Evolutionary conservation across 805 yeast species (phyloP), one percentile per base, ranked within the genome.

Genomic region (Suhomyces faveliae): DNA sequence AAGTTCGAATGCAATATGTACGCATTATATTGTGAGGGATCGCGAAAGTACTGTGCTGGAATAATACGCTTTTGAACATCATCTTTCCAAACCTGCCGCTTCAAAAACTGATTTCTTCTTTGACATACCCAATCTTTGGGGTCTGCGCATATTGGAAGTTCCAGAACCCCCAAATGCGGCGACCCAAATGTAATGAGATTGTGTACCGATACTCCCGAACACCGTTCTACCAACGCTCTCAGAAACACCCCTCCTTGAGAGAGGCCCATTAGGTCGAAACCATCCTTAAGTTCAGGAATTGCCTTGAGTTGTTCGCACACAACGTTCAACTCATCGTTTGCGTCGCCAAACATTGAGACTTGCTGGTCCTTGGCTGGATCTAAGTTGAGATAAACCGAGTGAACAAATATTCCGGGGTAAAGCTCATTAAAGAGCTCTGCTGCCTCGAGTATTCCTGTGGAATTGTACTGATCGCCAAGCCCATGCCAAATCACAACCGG

Each of bases 401-500:
- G 80, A 1, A 84, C 73, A 44, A 63, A 73, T 0, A 77, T 62
- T 0, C 68, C 78, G 0, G 90, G 89, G 43, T 76, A 61, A 2
- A 66, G 61, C 6, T 69, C 65, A 15, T 67, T 57, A 6, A 86
- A 65, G 1, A 77, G 48, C 0, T 69, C 70, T 4, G 66, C 63
- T 1, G 77, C 78, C n/a, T 71, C 62, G 24, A 64, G 67, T 73
- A 86, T 79, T 0, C 85, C 80, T 0, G 75, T 61, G 0, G 89
- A 80, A 58, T 84, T 77, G 60, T 82, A 87, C 9, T 78, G 74
- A 61, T 87, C 96, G 0, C 95, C 94, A 64, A 88, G 73, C 0
- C 96, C 96, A 57, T 87, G 96, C 95, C 95, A 87, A 35, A 88
- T 59, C 2, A 87, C 89, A 2, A 87, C 74, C 0, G 89, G 85